Evolutionary conservation across 345 rosid genomes (phyloP).

Genomic region (Bretschneidera sinensis): DNA sequence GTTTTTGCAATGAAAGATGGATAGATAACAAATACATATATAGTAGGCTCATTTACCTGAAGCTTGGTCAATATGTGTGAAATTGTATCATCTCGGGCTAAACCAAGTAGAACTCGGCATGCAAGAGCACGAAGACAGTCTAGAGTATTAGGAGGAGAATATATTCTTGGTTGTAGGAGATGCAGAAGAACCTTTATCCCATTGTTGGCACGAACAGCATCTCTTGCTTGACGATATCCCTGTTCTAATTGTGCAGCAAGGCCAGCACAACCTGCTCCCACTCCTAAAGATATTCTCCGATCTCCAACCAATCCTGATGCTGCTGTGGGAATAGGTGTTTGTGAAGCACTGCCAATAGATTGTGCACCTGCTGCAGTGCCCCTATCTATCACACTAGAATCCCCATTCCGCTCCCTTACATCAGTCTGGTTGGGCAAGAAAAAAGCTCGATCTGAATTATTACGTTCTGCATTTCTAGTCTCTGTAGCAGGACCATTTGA

Average conservation of each 20-base stretch:
- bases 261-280: conserved; percentile 97
- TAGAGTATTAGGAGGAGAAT: conserved; percentile 82
- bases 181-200: conserved; percentile 96
- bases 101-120: conserved; percentile 93
- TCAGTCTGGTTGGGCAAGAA: conserved; percentile 41
- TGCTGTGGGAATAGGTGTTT: conserved; percentile 51
- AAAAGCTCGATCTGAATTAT: conserved; percentile 36
- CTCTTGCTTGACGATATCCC: conserved; percentile 94
- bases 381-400: conserved; percentile 38
- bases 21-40: background rate
- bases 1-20: no score
- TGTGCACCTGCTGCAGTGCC: conserved; percentile 33
- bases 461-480: conserved; percentile 39
- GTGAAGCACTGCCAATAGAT: conserved; percentile 41
- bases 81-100: conserved; percentile 94
- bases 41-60: conserved; percentile 47
- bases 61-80: conserved; percentile 97
- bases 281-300: conserved; percentile 88
- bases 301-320: conserved; percentile 96
- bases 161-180: conserved; percentile 88
- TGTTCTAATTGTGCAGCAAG: conserved; percentile 98
- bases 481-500: conserved; percentile 36
- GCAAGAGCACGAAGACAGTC: conserved; percentile 95
- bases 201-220: conserved; percentile 90
- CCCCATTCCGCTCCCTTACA: conserved; percentile 50